Evolutionary conservation across 345 rosid genomes (phyloP), one percentile per base, ranked within the genome.

Genomic region (Gossypium raimondii): DNA sequence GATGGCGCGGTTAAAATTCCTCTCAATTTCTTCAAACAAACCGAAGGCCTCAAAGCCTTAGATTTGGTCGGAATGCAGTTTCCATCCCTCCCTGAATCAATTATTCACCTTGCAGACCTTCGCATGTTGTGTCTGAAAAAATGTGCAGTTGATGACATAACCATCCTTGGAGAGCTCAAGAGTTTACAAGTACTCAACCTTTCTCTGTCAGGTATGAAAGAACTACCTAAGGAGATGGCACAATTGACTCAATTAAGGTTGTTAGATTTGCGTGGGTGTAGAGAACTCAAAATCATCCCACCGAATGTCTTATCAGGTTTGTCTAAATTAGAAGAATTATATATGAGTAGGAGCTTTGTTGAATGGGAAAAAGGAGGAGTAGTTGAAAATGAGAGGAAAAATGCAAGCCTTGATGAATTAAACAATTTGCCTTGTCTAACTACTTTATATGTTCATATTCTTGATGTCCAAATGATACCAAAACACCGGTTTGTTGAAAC

Each of bases 341-440:
- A 4, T 5, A 34, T 34, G 7, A 7, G 7, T 34, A 0, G 0
- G 0, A 34, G 41, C 7, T 0, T 34, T 34, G 41, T 34, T 34
- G 41, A 34, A 34, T 85, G 84, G 86, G 80, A 81, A 27, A 34
- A 34, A 0, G 63, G 9, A 3, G 13, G 57, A 51, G 80, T 41
- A 5, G 16, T n/a, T 43, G 53, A 14, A 2, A 18, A 1, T 3
- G 0, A 66, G 20, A 11, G 53, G 2, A 66, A 45, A 27, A 66
- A 66, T 20, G 70, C 53, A 18, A 62, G 67, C 17, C 67, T 62
- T 48, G 7, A 34, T 0, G 41, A 34, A 34, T 34, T 34, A 34
- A 34, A 34, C 41, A 4, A 5, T 34, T 34, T 34, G 41, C 7
- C 7, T 34, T 34, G 1, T 1, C 7, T 34, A 34, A 1, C 41